Evolutionary conservation across 352 stramenopile genomes (phyloP), one percentile per base, ranked within the genome.

Genomic region (Pythium scleroteichum): DNA sequence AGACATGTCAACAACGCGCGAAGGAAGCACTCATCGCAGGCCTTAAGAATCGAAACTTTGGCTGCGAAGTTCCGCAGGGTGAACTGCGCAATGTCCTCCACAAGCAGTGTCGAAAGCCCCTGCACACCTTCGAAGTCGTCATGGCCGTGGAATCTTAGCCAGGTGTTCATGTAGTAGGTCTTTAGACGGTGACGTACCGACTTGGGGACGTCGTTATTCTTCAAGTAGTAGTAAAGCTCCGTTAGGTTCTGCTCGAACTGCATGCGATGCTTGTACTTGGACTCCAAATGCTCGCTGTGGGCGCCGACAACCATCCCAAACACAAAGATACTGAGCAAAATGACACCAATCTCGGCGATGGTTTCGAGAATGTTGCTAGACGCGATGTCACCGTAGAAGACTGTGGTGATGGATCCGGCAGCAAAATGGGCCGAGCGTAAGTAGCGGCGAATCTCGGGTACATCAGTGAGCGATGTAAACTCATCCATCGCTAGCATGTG

Each of bases 81-180:
- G 51, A 85, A 86, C 74, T 87, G 78, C 40, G 72, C 69, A 47
- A 90, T 87, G 51, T 90, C 80, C 51, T 90, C 75, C 1, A 87
- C 62, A 6, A 90, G 59, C 45, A 90, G 64, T 26, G 71, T 78
- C 12, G 81, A 88, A 6, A 90, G 71, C 1, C 79, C 75, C 4
- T 76, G 59, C n/a, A 86, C 69, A 19, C 74, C 77, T 27, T 87
- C 74, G 41, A 79, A 62, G 49, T 88, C 76, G 46, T 88, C 76
- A 49, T 87, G 66, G 17, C 81, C 78, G 50, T 82, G 74, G 53
- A 83, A 85, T 9, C 79, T 79, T 1, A 90, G 65, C 81, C 78
- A 88, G 17, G 78, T 87, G 64, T 88, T 87, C 20, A 67, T 85
- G 53, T 87, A 88, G 53, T 87, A 88, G 0, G 82, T 69, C 2